These are phyloP conservation scores for Gracilaria vermiculophylla DNA, from an alignment of 23 red algal genomes.

Conservation along the genomic window DNA sequence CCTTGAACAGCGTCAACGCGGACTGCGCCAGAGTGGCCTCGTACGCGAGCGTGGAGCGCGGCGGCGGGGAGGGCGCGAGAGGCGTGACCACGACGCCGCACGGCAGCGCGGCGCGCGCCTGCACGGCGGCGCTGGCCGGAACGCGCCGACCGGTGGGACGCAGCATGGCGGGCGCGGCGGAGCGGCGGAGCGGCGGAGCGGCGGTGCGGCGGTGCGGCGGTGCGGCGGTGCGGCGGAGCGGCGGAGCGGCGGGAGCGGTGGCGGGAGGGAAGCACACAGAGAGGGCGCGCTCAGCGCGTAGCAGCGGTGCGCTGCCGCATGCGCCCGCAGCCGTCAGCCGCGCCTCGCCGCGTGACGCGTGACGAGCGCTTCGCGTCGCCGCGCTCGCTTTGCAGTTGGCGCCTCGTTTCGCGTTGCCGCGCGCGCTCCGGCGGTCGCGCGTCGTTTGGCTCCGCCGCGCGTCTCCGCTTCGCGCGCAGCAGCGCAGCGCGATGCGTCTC, in stretches of 20 bases:
- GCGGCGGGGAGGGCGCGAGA: constrained; percentile 35
- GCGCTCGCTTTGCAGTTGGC: no score
- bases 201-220: no score
- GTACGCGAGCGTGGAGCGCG: not conserved
- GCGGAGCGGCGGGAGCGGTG: no score
- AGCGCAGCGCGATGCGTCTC: not conserved
- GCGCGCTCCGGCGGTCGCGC: no score
- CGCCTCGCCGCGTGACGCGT: not conserved
- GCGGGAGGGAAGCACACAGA: no score
- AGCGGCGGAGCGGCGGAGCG: no score
- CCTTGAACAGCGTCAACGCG: not conserved
- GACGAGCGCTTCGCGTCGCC: not conserved
- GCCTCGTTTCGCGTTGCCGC: no score
- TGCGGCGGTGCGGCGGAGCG: no score
- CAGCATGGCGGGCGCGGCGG: constrained; percentile 9
- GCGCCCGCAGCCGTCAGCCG: not conserved
- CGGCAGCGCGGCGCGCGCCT: constrained; percentile 13
- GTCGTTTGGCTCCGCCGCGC: not conserved
- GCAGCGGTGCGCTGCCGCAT: no score
- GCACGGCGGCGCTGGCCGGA: constrained; percentile 27
- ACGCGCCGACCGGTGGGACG: constrained; percentile 22
- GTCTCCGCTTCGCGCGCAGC: not conserved
- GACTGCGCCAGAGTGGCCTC: not conserved
- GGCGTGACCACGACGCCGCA: constrained; percentile 35
- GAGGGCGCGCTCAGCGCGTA: no score